Conservation (phyloP, 1,284 basidiomycete species). For the Cutaneotrichosporon sp. region DNA sequence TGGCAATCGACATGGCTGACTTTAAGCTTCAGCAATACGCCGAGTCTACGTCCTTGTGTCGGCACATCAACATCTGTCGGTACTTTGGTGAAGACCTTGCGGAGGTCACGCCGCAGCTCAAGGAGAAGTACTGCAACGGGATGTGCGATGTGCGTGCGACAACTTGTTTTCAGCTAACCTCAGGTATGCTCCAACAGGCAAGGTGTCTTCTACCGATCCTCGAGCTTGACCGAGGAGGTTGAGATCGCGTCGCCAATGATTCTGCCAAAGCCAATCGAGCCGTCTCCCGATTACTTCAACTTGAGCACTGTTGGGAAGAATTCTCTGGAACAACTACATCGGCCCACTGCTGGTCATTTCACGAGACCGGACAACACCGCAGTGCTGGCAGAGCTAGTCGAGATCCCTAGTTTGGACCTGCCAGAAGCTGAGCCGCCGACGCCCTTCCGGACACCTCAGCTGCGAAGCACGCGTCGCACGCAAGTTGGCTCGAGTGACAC, state of each 20-base stretch:
- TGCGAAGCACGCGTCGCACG: too few species aligned
- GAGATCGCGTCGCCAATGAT: slow-evolving; percentile 24
- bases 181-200: slow-evolving; percentile 32
- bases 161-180: not conserved
- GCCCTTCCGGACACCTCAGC: too few species aligned
- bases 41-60: slow-evolving; percentile 60
- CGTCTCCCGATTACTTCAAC: slow-evolving; percentile 5
- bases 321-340: not conserved
- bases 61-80: slow-evolving; percentile 71
- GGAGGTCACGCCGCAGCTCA: slow-evolving; percentile 50
- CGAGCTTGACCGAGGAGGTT: slow-evolving; percentile 27
- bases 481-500: too few species aligned
- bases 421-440: too few species aligned
- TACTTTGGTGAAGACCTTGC: slow-evolving; percentile 76
- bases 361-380: too few species aligned
- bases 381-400: not conserved
- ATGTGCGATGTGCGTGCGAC: slow-evolving; percentile 73
- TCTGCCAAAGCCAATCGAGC: slow-evolving; percentile 7
- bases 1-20: not conserved
- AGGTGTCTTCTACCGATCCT: slow-evolving; percentile 19
- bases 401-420: not conserved
- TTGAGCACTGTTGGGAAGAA: not conserved
- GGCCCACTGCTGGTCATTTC: not conserved
- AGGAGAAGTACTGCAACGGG: slow-evolving; percentile 60
- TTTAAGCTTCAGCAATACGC: slow-evolving; percentile 53